Base-by-base conservation (phyloP, 2,329 filamentous ascomycete species). In the Ambrosiella cleistominuta region DNA sequence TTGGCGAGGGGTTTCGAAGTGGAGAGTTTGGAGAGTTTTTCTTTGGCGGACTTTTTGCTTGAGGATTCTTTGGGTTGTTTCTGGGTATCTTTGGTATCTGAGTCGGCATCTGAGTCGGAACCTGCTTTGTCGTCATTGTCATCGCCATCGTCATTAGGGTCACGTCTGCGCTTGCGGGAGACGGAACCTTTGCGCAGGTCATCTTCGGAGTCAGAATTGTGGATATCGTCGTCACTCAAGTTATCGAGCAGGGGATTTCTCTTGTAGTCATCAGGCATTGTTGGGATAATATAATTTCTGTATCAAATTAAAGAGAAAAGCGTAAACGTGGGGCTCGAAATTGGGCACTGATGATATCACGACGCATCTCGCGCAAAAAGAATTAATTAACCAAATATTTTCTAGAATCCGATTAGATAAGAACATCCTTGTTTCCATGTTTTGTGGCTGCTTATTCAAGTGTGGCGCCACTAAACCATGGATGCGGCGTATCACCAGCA, bases 131-230 rank as follows among this genome's bases (percentile, higher is more conserved):
- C 61, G n/a, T 68, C 67, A 15, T 65, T 70, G 15, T 69, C 51
- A 37, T 15, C 51, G 12, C 35, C 38, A 42, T 62, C 63, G 7
- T 47, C 57, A 39, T 74, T 72, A 49, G 73, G 70, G 54, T 74
- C 72, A 42, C 82, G 67, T 67, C 79, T 86, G 64, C 80, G 76
- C 63, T 83, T 70, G 90, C 90, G 51, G 77, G 70, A 61, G 70
- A 77, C 71, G 61, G 75, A 76, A 57, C 82, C 83, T 68, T 86
- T 86, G 65, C 75, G 79, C 61, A 88, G 66, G 62, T 87, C 81
- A 51, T 82, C 72, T 19, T 85, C 84, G 0, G 85, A 88, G 62
- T 86, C 74, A 67, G 86, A 86, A 59, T 77, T 80, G 54, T 73
- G 70, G 62, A 71, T 70, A 42, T 74, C 73, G 51, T 82, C 79